These are phyloP conservation scores for Coniochaeta pulveracea DNA, from an alignment of 2,329 filamentous ascomycete genomes.

Conservation along the genomic window DNA sequence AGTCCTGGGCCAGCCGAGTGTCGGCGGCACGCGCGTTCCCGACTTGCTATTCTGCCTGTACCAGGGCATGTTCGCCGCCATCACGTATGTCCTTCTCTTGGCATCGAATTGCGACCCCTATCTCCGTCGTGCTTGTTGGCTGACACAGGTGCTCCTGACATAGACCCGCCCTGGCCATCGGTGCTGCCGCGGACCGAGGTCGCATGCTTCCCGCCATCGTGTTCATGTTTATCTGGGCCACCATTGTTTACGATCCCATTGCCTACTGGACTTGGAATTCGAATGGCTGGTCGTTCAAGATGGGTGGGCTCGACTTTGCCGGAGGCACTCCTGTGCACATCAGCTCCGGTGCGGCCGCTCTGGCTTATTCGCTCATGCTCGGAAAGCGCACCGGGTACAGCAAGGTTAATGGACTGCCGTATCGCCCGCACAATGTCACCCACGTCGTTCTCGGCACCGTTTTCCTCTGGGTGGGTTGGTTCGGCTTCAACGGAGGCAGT, in stretches of 20 bases:
- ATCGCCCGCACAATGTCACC: slow-evolving; percentile 64
- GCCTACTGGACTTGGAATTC: slow-evolving; percentile 72
- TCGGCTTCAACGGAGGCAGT: slow-evolving; percentile 87
- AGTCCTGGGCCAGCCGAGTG: slow-evolving; percentile 64
- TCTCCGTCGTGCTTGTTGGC: neutral
- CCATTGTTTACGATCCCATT: slow-evolving; percentile 61
- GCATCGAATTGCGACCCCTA: neutral
- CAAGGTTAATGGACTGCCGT: slow-evolving; percentile 49
- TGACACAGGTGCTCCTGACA: slow-evolving; percentile 6
- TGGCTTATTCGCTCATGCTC: slow-evolving; percentile 64
- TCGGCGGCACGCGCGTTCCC: slow-evolving; percentile 60
- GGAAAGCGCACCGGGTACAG: slow-evolving; percentile 56
- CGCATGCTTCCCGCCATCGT: slow-evolving; percentile 49
- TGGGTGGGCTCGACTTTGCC: slow-evolving; percentile 63
- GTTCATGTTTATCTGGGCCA: slow-evolving; percentile 62
- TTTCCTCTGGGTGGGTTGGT: slow-evolving; percentile 89
- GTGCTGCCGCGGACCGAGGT: slow-evolving; percentile 49
- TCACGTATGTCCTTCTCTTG: slow-evolving; percentile 52
- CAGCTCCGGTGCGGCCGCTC: slow-evolving; percentile 57
- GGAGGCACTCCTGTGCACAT: slow-evolving; percentile 69
- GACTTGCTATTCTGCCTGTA: slow-evolving; percentile 79
- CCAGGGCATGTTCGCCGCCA: slow-evolving; percentile 81
- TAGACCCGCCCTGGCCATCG: slow-evolving; percentile 45
- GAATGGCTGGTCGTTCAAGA: slow-evolving; percentile 58
- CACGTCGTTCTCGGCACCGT: slow-evolving; percentile 63